Evolutionary conservation across 2,329 filamentous ascomycete species (phyloP).

Genomic region (Trichoderma koningii): DNA sequence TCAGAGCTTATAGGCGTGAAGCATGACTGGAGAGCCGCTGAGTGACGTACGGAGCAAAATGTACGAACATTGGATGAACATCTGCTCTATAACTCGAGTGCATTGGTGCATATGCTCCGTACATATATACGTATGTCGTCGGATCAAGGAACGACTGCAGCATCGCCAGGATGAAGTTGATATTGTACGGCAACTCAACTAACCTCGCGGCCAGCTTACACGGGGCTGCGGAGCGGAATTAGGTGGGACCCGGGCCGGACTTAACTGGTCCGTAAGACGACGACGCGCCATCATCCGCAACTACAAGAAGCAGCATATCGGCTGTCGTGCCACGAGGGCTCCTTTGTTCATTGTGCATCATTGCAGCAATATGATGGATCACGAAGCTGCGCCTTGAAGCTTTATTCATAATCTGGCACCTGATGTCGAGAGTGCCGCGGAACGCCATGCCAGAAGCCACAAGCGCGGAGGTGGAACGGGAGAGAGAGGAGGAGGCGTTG

Average conservation of each 20-base stretch:
- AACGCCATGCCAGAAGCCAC: background rate
- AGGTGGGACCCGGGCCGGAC: conserved; percentile 12
- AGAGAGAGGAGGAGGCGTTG: background rate
- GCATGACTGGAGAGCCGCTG: too few species aligned
- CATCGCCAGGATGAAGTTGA: background rate
- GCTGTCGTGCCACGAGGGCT: background rate
- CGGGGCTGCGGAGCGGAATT: conserved; percentile 7
- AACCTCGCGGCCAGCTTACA: background rate
- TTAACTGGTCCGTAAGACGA: background rate
- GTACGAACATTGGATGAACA: too few species aligned
- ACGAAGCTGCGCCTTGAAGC: too few species aligned
- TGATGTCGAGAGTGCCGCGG: background rate
- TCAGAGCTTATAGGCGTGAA: background rate
- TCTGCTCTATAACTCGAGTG: too few species aligned
- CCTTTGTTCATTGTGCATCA: too few species aligned
- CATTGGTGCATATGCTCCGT: too few species aligned
- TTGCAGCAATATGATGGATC: too few species aligned
- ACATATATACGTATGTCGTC: too few species aligned
- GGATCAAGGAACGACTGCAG: background rate
- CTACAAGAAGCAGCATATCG: too few species aligned
- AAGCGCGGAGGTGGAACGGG: background rate
- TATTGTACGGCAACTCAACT: background rate
- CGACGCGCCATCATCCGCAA: background rate
- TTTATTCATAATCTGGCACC: background rate
- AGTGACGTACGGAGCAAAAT: background rate